Evolutionary conservation across 2,329 filamentous ascomycete species (phyloP).

Genomic region (Eutypella sp.): DNA sequence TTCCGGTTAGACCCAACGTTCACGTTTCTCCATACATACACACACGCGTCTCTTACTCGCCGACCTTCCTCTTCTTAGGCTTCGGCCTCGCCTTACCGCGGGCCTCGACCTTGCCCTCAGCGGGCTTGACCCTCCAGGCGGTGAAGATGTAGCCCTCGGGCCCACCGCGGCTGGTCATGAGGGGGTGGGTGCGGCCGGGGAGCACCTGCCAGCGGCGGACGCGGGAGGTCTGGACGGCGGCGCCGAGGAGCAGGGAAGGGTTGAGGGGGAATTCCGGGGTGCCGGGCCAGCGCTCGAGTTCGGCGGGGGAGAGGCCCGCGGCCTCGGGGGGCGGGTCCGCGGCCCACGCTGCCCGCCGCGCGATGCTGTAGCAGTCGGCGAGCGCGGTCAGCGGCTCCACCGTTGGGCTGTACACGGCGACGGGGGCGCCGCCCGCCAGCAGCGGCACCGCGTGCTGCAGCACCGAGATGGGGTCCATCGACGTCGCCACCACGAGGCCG

Average conservation of each 20-base stretch:
- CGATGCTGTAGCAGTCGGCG: conserved; percentile 79
- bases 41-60: not conserved
- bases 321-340: conserved; percentile 44
- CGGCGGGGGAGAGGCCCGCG: conserved; percentile 38
- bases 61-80: conserved; percentile 54
- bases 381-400: conserved; percentile 74
- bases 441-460: conserved; percentile 73
- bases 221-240: conserved; percentile 74
- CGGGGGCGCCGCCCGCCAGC: conserved; percentile 73
- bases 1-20: too few species aligned
- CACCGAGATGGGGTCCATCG: conserved; percentile 75
- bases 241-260: conserved; percentile 75
- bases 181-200: conserved; percentile 83
- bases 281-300: conserved; percentile 54
- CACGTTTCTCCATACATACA: too few species aligned
- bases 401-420: conserved; percentile 79
- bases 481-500: conserved; percentile 74
- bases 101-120: conserved; percentile 74
- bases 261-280: conserved; percentile 79
- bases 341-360: conserved; percentile 71
- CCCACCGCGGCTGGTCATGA: conserved; percentile 86
- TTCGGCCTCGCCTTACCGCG: conserved; percentile 73
- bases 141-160: conserved; percentile 90
- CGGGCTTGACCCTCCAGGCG: conserved; percentile 73
- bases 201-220: conserved; percentile 84